Percentiles rank a stretch among this genome's conserved stretches.
These are phyloP conservation scores for Rhexocercosporidium sp. DNA, from an alignment of 2,329 filamentous ascomycete genomes.

Conservation along the genomic window DNA sequence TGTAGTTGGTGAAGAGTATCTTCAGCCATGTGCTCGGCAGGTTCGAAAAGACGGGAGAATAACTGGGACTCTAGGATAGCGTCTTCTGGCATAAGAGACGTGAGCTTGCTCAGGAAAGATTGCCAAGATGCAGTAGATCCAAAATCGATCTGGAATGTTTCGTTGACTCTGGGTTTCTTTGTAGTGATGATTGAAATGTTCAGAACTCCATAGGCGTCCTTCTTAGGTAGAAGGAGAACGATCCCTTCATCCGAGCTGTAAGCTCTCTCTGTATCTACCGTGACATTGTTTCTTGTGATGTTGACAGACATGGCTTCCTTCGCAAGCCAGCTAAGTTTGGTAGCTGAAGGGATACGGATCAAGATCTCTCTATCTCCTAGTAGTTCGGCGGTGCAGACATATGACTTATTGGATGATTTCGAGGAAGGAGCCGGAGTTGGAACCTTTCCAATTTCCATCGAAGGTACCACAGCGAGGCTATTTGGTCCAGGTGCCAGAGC, in stretches of 20 bases:
- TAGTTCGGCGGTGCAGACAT: slow-evolving; percentile 53
- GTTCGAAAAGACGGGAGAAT: slow-evolving; percentile 27
- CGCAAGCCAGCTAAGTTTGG: slow-evolving; percentile 59
- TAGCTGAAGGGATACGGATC: slow-evolving; percentile 56
- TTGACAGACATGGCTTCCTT: slow-evolving; percentile 62
- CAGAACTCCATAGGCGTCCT: slow-evolving; percentile 62
- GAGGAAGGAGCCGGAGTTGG: slow-evolving; percentile 27
- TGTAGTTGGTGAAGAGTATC: slow-evolving; percentile 32
- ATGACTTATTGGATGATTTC: slow-evolving; percentile 35
- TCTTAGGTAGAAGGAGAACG: slow-evolving; percentile 52
- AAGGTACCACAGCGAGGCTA: slow-evolving; percentile 48
- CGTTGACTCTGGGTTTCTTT: slow-evolving; percentile 63
- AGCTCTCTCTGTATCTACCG: slow-evolving; percentile 53
- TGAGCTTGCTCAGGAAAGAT: slow-evolving; percentile 34
- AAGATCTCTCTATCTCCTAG: slow-evolving; percentile 57
- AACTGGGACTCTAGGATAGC: slow-evolving; percentile 25
- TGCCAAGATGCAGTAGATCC: slow-evolving; percentile 44
- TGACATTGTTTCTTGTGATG: slow-evolving; percentile 54
- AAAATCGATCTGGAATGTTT: slow-evolving; percentile 66
- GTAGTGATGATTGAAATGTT: slow-evolving; percentile 63
- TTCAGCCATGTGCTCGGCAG: slow-evolving; percentile 32
- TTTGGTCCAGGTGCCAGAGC: slow-evolving; percentile 44
- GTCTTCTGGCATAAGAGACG: slow-evolving; percentile 31
- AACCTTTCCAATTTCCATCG: slow-evolving; percentile 43
- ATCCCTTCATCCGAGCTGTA: slow-evolving; percentile 43